phyloP scores from a whole-genome alignment of 345 rosid genomes.

The Barbarea vulgaris region DNA sequence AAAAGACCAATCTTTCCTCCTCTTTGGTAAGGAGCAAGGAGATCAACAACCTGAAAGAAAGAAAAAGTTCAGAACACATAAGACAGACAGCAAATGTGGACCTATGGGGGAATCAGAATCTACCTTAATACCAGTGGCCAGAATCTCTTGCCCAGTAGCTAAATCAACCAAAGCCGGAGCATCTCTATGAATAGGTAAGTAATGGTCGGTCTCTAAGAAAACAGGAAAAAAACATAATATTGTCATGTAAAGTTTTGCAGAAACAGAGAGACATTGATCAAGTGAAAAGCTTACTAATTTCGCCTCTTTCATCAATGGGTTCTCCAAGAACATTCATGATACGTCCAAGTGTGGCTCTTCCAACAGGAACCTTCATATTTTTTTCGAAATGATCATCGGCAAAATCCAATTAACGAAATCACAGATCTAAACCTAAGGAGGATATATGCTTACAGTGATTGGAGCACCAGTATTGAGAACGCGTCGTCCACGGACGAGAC shows the following conservation, averaged over 20 bases:
- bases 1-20: constrained; percentile 99
- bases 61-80: not conserved
- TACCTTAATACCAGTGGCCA: constrained; percentile 94
- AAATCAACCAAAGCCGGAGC: constrained; percentile 94
- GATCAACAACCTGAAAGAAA: constrained; percentile 74
- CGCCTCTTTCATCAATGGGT: constrained; percentile 91
- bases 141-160: constrained; percentile 92
- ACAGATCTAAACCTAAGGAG: too few relatives aligned
- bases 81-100: not conserved
- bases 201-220: constrained; percentile 78
- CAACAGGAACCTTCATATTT: constrained; percentile 79
- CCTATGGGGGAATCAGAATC: not conserved
- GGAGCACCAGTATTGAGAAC: constrained; percentile 95
- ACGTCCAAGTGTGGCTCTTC: constrained; percentile 97
- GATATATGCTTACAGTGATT: constrained; percentile 86
- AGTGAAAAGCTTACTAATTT: constrained; percentile 58
- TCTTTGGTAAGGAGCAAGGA: constrained; percentile 97
- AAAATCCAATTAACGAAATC: too few relatives aligned
- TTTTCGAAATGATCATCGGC: too few relatives aligned
- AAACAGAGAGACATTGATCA: not conserved
- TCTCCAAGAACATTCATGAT: constrained; percentile 98
- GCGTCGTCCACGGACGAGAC: constrained; percentile 76
- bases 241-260: not conserved
- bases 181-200: constrained; percentile 92
- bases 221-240: not conserved